Evolutionary conservation across 1,284 basidiomycete species (phyloP), one percentile per base, ranked within the genome.

Genomic region (Malassezia restricta): DNA sequence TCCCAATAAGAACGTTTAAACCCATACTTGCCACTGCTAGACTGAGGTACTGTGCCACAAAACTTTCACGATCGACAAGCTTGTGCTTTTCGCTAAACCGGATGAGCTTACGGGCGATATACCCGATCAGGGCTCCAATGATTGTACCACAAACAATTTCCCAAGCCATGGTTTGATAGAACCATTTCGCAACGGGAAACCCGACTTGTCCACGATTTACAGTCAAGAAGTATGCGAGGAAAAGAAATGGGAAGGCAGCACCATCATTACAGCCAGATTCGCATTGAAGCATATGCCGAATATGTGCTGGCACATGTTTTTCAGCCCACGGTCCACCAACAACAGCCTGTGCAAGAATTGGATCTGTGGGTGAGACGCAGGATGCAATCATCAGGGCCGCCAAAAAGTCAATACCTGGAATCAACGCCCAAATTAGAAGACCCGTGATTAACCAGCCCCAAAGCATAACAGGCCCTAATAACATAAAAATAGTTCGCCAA

Each of bases 301-400:
- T 79, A 73, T 99, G 94, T 0, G 88, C 84, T 0, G 92, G 92
- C 14, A 99, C 92, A 66, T 99, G 92, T 71, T 95, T 94, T 74
- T 98, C 87, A 2, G 92, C 92, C 77, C 92, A 99, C 75, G 89
- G 92, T 48, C 94, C 92, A 68, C 94, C 92, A 11, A 98, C 85
- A 50, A 98, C 75, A 27, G 76, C 76, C 47, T 78, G 77, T 0
- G 77, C 75, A 57, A 78, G 68, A 56, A 76, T 78, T 17, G 92
- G 92, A 75, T 98, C 94, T 8, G 94, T 96, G 0, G 92, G 94
- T 0, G 92, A 95, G 27, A 95, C 81, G 73, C 88, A 92, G 0
- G 92, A 90, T 14, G 87, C 89, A 49, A 96, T 82, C 46, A 86
- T 87, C 59, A 96, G 79, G 43, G 52, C 54, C 51, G 58, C 64